These are phyloP conservation scores for Aspergillus aculeatinus DNA, from an alignment of 2,329 filamentous ascomycete species.

Conservation along the genomic window DNA sequence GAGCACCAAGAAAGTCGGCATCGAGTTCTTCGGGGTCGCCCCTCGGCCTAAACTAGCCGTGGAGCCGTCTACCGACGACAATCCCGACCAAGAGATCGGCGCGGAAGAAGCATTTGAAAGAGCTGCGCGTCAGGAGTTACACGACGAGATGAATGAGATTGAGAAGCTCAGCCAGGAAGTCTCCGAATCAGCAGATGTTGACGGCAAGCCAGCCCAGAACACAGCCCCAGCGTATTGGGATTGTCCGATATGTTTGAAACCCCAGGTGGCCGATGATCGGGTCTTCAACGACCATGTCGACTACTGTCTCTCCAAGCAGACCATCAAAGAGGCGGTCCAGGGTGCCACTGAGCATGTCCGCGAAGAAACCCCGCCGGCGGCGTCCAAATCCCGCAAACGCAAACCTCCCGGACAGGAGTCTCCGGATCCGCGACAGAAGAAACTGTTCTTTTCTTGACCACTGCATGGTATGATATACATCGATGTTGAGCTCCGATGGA, in stretches of 20 bases:
- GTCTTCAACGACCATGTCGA: conserved; percentile 91
- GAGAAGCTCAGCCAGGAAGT: conserved; percentile 62
- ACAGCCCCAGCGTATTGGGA: conserved; percentile 63
- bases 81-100: conserved; percentile 64
- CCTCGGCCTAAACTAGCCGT: conserved; percentile 22
- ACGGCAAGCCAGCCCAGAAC: conserved; percentile 24
- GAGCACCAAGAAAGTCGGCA: conserved; percentile 76
- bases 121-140: conserved; percentile 58
- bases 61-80: conserved; percentile 20
- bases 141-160: conserved; percentile 61
- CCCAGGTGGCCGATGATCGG: conserved; percentile 72
- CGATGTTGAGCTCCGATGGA: not conserved
- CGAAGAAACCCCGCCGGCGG: conserved; percentile 17
- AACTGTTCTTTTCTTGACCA: conserved; percentile 35
- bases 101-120: conserved; percentile 66
- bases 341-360: conserved; percentile 32
- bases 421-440: conserved; percentile 33
- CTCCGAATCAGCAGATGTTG: conserved; percentile 10
- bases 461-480: not conserved
- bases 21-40: conserved; percentile 71
- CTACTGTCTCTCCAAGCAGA: conserved; percentile 78
- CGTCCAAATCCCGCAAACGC: conserved; percentile 26
- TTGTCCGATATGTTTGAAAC: conserved; percentile 81
- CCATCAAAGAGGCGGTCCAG: conserved; percentile 80
- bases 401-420: conserved; percentile 34